phyloP scores from a whole-genome alignment of 2,329 filamentous ascomycete genomes.

The Septoria linicola region DNA sequence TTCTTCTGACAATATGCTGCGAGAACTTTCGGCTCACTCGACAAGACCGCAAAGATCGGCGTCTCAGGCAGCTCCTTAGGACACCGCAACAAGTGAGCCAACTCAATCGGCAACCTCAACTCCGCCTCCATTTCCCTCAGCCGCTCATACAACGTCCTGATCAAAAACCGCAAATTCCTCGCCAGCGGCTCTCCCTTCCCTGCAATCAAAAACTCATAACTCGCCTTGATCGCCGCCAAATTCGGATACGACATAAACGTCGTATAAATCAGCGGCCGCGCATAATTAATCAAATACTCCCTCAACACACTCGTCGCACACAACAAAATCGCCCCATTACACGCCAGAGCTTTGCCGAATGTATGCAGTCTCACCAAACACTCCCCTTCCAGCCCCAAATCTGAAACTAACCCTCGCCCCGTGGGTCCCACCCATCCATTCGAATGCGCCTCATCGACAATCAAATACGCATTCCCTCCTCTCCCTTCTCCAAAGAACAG shows the following conservation, averaged over 20 bases:
- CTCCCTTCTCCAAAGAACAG: constrained; percentile 41
- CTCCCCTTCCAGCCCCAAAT: constrained; percentile 55
- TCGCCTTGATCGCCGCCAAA: constrained; percentile 58
- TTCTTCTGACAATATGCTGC: constrained; percentile 59
- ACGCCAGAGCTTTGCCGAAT: constrained; percentile 67
- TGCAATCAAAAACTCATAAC: constrained; percentile 57
- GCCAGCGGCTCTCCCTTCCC: constrained; percentile 50
- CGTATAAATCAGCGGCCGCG: constrained; percentile 72
- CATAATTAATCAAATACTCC: constrained; percentile 71
- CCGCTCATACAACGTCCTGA: constrained; percentile 46
- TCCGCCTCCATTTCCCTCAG: constrained; percentile 43
- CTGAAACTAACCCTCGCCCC: constrained; percentile 60
- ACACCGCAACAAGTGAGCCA: constrained; percentile 32
- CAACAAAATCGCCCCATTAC: constrained; percentile 65
- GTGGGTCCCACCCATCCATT: constrained; percentile 58
- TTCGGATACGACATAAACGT: constrained; percentile 65
- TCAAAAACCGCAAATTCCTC: constrained; percentile 49
- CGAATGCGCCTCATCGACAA: constrained; percentile 69
- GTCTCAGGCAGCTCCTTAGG: constrained; percentile 49
- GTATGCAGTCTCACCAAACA: constrained; percentile 62
- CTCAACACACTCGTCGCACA: constrained; percentile 57
- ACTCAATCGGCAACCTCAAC: constrained; percentile 31
- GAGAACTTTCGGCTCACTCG: constrained; percentile 56
- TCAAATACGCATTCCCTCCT: constrained; percentile 57
- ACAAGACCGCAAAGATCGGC: constrained; percentile 65